Evolutionary conservation across 2,329 filamentous ascomycete species (phyloP).

Genomic region (Coniochaeta ligniaria): DNA sequence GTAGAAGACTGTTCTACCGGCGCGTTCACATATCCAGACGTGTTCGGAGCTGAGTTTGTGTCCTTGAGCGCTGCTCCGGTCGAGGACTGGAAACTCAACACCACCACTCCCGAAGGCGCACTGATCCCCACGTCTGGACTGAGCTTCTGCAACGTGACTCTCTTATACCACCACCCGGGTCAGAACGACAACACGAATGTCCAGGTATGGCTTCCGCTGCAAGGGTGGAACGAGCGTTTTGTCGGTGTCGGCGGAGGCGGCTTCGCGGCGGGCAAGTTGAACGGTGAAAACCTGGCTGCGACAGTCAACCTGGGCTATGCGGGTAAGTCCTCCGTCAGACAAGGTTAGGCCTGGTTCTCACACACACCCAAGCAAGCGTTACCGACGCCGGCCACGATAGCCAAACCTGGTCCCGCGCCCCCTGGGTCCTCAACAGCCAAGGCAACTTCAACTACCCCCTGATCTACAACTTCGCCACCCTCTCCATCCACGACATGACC

Average conservation of each 20-base stretch:
- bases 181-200: constrained; percentile 27
- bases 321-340: neutral
- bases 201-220: constrained; percentile 26
- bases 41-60: neutral
- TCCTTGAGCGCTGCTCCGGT: neutral
- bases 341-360: neutral
- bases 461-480: constrained; percentile 2
- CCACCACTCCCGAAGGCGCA: neutral
- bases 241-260: constrained; percentile 29
- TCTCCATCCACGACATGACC: constrained; percentile 14
- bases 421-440: neutral
- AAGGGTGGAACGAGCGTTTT: constrained; percentile 28
- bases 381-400: constrained; percentile 3
- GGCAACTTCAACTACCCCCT: constrained; percentile 1
- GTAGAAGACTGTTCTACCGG: constrained; percentile 3
- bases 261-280: constrained; percentile 15
- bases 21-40: neutral
- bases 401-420: neutral
- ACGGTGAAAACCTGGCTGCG: neutral
- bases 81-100: neutral
- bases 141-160: constrained; percentile 33
- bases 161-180: constrained; percentile 34
- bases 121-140: neutral
- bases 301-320: constrained; percentile 1
- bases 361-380: neutral